A percentile compares a stretch with the other conserved stretches of the same genome.
Conservation (phyloP, 352 stramenopile species). For the Pythium sp. region DNA sequence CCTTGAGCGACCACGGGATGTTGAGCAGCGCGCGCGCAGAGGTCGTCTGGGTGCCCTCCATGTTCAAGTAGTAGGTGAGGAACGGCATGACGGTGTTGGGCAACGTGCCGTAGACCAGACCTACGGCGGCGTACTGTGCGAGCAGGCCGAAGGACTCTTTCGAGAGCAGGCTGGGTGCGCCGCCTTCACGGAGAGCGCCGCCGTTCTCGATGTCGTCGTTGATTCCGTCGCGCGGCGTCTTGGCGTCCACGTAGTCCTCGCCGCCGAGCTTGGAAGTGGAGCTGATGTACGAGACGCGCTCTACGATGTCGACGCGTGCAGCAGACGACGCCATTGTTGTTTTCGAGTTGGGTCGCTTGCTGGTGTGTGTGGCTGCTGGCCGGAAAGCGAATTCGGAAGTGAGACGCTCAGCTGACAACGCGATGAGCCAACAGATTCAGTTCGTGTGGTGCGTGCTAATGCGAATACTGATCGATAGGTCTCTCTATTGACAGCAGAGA, state of each 20-base stretch:
- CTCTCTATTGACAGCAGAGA: not conserved
- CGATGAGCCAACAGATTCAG: no score
- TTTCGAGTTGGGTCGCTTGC: not conserved
- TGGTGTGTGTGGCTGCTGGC: no score
- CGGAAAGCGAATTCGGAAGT: not conserved
- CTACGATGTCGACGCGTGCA: constrained; percentile 4
- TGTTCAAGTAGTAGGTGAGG: constrained; percentile 48
- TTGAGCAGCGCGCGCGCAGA: constrained; percentile 38
- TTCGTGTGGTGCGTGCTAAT: not conserved
- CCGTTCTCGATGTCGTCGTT: constrained; percentile 33
- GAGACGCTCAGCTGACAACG: not conserved
- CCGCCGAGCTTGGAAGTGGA: not conserved
- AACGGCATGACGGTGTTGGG: constrained; percentile 45
- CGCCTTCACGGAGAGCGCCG: constrained; percentile 39
- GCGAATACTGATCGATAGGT: not conserved
- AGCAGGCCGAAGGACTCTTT: constrained; percentile 41
- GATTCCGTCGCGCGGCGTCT: not conserved
- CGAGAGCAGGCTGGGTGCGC: constrained; percentile 29
- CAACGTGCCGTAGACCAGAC: constrained; percentile 39
- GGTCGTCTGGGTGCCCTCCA: constrained; percentile 37
- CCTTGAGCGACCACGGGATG: constrained; percentile 56
- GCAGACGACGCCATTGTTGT: not conserved
- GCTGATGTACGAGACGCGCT: constrained; percentile 11
- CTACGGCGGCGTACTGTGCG: constrained; percentile 46
- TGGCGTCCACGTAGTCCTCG: constrained; percentile 1